A percentile compares a stretch with the other conserved stretches of the same genome.
phyloP scores from a whole-genome alignment of 306 rosid genomes.

The Senna tora region DNA sequence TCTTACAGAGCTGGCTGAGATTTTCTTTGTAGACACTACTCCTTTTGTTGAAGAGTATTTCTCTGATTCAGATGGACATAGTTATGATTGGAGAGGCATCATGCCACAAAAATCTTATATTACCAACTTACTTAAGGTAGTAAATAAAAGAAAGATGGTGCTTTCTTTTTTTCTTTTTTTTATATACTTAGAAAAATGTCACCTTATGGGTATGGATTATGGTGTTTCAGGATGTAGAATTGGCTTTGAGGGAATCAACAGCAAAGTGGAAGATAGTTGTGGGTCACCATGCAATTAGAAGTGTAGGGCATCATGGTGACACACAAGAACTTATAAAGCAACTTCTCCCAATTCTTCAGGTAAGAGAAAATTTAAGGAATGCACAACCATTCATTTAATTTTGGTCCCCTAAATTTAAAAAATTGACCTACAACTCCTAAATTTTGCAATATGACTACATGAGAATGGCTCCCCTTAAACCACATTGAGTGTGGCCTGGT shows the following conservation, averaged over 20 bases:
- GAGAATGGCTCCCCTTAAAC: too few relatives aligned
- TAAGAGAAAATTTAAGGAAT: constrained; percentile 21
- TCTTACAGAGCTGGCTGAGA: constrained; percentile 48
- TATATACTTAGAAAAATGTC: not conserved
- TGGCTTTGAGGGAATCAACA: constrained; percentile 41
- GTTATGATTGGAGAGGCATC: constrained; percentile 52
- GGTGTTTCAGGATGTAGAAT: constrained; percentile 44
- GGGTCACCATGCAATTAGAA: constrained; percentile 56
- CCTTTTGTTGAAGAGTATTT: constrained; percentile 57
- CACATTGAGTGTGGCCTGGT: too few relatives aligned
- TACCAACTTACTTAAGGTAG: constrained; percentile 47
- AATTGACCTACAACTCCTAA: too few relatives aligned
- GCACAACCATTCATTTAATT: not conserved
- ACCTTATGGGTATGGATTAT: not conserved
- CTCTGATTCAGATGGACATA: constrained; percentile 39
- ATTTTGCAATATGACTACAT: too few relatives aligned
- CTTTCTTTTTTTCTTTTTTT: not conserved
- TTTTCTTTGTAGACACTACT: constrained; percentile 63
- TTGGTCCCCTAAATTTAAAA: too few relatives aligned
- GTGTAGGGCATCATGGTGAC: constrained; percentile 57
- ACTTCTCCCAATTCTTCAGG: constrained; percentile 62
- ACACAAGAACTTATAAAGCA: constrained; percentile 44
- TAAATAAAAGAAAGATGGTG: not conserved
- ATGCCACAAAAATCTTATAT: constrained; percentile 46
- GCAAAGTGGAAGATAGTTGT: constrained; percentile 56